Evolutionary conservation across 495 filamentous ascomycete genomes (phyloP).

Genomic region (Articulospora tetracladia): DNA sequence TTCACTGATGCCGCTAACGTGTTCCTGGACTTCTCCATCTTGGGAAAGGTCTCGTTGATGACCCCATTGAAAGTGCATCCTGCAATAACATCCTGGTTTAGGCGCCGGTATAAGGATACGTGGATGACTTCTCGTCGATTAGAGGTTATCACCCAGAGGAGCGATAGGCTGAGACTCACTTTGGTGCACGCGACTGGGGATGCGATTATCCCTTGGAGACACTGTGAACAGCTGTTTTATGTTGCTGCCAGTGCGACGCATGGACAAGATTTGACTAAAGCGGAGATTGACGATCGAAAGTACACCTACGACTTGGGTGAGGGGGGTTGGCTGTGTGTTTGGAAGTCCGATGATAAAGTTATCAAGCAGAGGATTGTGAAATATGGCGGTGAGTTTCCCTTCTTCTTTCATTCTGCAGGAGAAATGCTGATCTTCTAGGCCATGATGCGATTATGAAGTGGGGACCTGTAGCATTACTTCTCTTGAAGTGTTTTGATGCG

Average conservation of each 20-base stretch:
- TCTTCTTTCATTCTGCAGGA: too few species aligned
- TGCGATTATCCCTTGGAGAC: neutral
- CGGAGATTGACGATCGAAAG: neutral
- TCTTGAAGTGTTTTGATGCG: neutral
- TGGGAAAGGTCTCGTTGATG: constrained; percentile 62
- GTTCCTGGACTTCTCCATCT: constrained; percentile 60
- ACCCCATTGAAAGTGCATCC: constrained; percentile 49
- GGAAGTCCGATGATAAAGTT: neutral
- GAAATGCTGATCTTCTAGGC: too few species aligned
- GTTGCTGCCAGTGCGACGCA: neutral
- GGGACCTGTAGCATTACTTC: neutral
- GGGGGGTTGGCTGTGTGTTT: neutral
- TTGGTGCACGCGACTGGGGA: constrained; percentile 1
- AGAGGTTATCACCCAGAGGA: neutral
- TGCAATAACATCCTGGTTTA: constrained; percentile 22
- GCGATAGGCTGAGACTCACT: neutral
- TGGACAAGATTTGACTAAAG: neutral
- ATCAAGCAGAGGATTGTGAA: constrained; percentile 5
- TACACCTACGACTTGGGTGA: neutral
- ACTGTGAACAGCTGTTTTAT: constrained; percentile 1
- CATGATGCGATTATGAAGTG: neutral
- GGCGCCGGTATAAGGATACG: neutral
- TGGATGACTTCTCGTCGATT: constrained; percentile 5
- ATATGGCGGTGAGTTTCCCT: constrained; percentile 2
- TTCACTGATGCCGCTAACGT: constrained; percentile 61